phyloP scores from a whole-genome alignment of 768 basidiomycete genomes.

The Pisolithus sp. region DNA sequence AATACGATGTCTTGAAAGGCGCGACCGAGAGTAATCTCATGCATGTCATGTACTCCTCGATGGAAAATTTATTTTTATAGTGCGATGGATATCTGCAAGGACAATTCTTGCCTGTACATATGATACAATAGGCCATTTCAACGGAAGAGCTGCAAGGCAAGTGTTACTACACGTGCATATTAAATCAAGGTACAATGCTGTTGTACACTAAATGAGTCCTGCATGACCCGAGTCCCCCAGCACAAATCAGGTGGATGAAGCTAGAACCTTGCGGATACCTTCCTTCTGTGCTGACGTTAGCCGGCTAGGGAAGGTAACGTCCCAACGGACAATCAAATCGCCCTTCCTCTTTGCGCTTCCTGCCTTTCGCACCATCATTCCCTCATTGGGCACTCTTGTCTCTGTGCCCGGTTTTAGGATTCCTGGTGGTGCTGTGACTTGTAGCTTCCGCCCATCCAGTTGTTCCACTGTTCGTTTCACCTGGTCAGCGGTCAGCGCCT shows the following conservation, averaged over 20 bases:
- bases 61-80: too few species aligned
- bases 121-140: too few species aligned
- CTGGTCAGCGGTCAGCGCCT: constrained; percentile 64
- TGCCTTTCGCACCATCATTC: constrained; percentile 88
- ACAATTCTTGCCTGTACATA: too few species aligned
- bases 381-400: constrained; percentile 66
- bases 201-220: neutral
- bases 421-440: constrained; percentile 56
- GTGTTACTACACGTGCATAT: neutral
- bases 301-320: constrained; percentile 76
- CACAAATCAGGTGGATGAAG: constrained; percentile 16
- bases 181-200: constrained; percentile 6
- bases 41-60: too few species aligned
- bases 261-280: constrained; percentile 63
- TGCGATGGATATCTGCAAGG: too few species aligned
- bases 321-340: constrained; percentile 77
- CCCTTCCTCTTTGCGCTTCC: constrained; percentile 67
- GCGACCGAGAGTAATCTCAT: too few species aligned
- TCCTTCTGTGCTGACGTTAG: constrained; percentile 77
- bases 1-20: too few species aligned
- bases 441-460: constrained; percentile 76
- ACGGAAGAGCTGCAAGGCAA: neutral
- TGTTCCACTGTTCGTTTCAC: constrained; percentile 55
- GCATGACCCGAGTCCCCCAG: neutral
- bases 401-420: constrained; percentile 74